Base-by-base conservation (phyloP, 345 rosid species). In the Corchorus olitorius region DNA sequence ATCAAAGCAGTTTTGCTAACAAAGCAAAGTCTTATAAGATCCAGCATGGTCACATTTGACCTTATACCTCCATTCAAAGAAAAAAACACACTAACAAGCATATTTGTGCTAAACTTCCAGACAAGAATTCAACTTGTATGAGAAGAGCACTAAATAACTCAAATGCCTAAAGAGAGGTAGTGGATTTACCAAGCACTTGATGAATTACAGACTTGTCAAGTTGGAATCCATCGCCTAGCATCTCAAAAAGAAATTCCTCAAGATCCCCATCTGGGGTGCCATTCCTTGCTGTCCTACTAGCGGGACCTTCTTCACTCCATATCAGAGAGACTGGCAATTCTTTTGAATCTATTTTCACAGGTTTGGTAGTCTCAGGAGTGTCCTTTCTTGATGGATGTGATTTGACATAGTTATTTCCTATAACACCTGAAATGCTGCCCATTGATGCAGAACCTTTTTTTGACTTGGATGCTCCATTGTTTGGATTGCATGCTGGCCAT, bases 141-240 rank as follows among this genome's bases (percentile, higher is more conserved):
- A 74, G 22, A 58, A 5, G 17, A 74, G 45, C 41, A 34, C 11
- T 66, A 64, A 39, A 72, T 12, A 71, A 54, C 54, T 75, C 46
- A 52, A 59, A n/a, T 35, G 19, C 16, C 53, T 22, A 33, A 58
- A 66, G 33, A 39, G 72, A 76, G 55, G 69, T 76, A 75, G 84
- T 77, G 80, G 68, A 65, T 46, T 79, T 87, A 86, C 89, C 88
- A 59, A 87, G 82, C 80, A 87, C 86, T 59, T 89, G 79, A 59
- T 69, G 81, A 77, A 87, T 86, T 74, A 86, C 76, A 59, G 78
- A 74, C 72, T 53, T 81, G 56, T 86, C 89, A 61, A 86, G 87
- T 84, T 80, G 87, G 73, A 87, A 89, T 20, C 92, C 90, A 69
- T 79, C 85, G 78, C 76, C 83, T 52, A 89, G 89, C 89, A 89